These are phyloP conservation scores for Tulasnella sp. DNA, from an alignment of 768 basidiomycete species.

Conservation along the genomic window DNA sequence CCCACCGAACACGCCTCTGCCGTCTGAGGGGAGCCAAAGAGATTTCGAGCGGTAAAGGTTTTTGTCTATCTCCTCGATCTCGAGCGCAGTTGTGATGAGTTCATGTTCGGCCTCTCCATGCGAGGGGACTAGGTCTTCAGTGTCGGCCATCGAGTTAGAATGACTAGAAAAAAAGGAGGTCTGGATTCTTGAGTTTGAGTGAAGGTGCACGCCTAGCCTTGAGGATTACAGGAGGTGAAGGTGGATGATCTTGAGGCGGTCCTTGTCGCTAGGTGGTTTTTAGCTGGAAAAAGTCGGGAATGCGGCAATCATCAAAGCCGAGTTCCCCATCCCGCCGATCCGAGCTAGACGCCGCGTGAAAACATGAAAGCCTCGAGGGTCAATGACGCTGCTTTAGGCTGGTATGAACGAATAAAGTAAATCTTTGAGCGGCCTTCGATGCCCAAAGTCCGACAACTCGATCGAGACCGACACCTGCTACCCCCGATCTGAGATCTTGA, in stretches of 20 bases:
- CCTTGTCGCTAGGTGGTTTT: not conserved
- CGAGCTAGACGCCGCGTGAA: conserved; percentile 8
- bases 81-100: conserved; percentile 67
- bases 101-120: conserved; percentile 36
- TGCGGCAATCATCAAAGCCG: conserved; percentile 1
- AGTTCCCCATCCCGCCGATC: not conserved
- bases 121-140: conserved; percentile 6
- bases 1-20: conserved; percentile 75
- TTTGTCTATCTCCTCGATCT: conserved; percentile 72
- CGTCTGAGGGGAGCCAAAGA: conserved; percentile 56
- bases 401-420: not conserved
- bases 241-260: not conserved
- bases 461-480: not conserved
- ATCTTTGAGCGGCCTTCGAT: not conserved
- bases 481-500: conserved; percentile 5
- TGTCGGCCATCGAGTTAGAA: conserved; percentile 20
- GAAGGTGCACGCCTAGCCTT: conserved; percentile 4
- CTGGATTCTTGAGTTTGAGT: conserved; percentile 7
- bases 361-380: not conserved
- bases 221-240: conserved; percentile 5
- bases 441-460: not conserved
- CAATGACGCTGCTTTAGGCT: not conserved
- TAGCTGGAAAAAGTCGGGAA: not conserved
- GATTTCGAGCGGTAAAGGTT: conserved; percentile 69
- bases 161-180: not conserved